Conservation (phyloP, 1,139 yeast species). For the Hyphopichia khmerensis region DNA sequence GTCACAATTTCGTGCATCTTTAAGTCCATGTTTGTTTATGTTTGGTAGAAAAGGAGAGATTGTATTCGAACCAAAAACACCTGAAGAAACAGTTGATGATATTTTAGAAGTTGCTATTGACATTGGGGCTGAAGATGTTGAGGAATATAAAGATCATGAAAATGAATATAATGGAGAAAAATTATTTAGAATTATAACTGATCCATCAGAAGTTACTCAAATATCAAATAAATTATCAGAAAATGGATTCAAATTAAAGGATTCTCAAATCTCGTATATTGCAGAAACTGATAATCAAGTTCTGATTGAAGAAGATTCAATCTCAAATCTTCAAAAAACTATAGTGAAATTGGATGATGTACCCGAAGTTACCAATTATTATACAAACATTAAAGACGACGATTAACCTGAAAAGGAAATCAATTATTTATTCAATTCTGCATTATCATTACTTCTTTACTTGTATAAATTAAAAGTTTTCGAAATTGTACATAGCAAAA, state of each 20-base stretch:
- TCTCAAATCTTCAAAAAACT: slow-evolving; percentile 56
- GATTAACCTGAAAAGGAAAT: no score
- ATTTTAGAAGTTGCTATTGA: slow-evolving; percentile 75
- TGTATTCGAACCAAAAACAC: slow-evolving; percentile 43
- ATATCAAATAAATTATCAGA: slow-evolving; percentile 60
- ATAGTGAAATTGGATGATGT: slow-evolving; percentile 64
- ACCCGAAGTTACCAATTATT: slow-evolving; percentile 79
- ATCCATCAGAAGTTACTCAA: slow-evolving; percentile 58
- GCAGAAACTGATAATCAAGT: slow-evolving; percentile 64
- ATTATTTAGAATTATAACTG: slow-evolving; percentile 49
- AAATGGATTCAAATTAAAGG: slow-evolving; percentile 59
- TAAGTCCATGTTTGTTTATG: slow-evolving; percentile 76
- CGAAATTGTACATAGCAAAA: no score
- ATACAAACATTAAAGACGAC: slow-evolving; percentile 47
- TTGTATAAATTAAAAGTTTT: not conserved
- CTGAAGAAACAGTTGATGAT: slow-evolving; percentile 51
- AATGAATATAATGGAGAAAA: slow-evolving; percentile 41
- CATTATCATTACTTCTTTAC: not conserved
- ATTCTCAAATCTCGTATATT: slow-evolving; percentile 66
- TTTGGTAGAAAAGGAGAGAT: slow-evolving; percentile 79
- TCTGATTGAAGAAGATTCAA: slow-evolving; percentile 51
- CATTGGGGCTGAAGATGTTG: slow-evolving; percentile 82
- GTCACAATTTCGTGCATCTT: slow-evolving; percentile 64
- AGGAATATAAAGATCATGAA: slow-evolving; percentile 43
- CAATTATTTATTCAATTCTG: not conserved